phyloP scores from a whole-genome alignment of 23 red algal species.

The Chondrus crispus region DNA sequence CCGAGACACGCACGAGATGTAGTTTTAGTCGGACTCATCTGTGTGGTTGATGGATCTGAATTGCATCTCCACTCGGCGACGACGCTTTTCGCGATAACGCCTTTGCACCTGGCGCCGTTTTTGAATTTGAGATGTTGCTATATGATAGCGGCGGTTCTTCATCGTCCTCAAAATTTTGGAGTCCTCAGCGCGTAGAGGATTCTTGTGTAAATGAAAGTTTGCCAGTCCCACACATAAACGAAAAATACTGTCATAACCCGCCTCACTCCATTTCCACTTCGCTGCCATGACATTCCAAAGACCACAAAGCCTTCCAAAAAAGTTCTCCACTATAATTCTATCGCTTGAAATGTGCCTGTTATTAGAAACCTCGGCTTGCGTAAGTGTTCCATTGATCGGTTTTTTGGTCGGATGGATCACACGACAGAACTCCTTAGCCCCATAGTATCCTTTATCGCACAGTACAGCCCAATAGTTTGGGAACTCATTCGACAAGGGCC shows the following conservation, averaged over 20 bases:
- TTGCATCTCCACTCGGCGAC: too few relatives aligned
- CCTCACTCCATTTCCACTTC: neutral
- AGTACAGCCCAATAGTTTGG: neutral
- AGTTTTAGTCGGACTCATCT: too few relatives aligned
- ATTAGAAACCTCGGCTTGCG: neutral
- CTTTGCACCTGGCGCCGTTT: neutral
- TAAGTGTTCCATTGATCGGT: neutral
- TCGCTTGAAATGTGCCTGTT: conserved; percentile 12
- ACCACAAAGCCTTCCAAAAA: neutral
- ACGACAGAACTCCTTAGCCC: neutral
- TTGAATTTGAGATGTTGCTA: neutral
- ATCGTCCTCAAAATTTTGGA: neutral
- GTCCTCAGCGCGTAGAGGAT: neutral
- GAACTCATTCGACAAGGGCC: neutral
- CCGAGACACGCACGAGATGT: too few relatives aligned
- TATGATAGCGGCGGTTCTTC: neutral
- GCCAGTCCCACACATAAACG: neutral
- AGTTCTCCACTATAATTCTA: neutral
- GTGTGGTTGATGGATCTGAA: too few relatives aligned
- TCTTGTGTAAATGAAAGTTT: neutral
- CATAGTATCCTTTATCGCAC: conserved; percentile 11
- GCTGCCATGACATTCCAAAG: neutral
- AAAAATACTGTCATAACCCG: neutral
- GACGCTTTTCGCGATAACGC: neutral
- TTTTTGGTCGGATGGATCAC: neutral